Evolutionary conservation across 164 flowering plant species (phyloP).

Genomic region (Magnolia kwangsiensis): DNA sequence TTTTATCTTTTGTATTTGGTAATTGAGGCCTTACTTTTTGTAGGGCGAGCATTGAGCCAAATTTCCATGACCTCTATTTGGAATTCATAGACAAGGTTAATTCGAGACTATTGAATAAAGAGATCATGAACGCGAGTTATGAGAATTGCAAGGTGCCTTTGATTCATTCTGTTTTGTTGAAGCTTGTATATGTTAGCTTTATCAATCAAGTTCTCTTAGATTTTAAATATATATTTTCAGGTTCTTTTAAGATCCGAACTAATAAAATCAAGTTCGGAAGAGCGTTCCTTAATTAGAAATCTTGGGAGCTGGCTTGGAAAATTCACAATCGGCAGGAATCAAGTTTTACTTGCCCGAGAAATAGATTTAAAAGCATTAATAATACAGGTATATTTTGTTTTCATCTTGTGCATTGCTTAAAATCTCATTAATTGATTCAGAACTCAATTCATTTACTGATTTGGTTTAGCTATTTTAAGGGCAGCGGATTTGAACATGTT

Average conservation of each 20-base stretch:
- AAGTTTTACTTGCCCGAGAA: constrained; percentile 78
- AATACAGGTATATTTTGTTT: constrained; percentile 52
- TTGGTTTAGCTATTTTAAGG: no score
- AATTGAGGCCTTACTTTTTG: not conserved
- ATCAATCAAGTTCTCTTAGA: not conserved
- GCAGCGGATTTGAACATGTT: no score
- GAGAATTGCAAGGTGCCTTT: constrained; percentile 91
- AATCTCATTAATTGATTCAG: not conserved
- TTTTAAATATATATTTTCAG: constrained; percentile 27
- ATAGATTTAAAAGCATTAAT: constrained; percentile 88
- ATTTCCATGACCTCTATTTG: constrained; percentile 92
- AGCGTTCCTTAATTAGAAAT: constrained; percentile 90
- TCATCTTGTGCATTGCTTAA: no score
- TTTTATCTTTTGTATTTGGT: no score
- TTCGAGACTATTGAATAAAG: constrained; percentile 65
- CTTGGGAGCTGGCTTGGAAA: constrained; percentile 99
- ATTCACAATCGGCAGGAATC: constrained; percentile 91
- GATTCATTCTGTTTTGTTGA: not conserved
- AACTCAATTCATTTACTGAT: not conserved
- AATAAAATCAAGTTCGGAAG: constrained; percentile 96
- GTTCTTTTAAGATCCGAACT: constrained; percentile 91
- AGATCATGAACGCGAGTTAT: constrained; percentile 78
- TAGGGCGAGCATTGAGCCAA: constrained; percentile 97
- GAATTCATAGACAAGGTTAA: constrained; percentile 86
- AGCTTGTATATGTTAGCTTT: not conserved